Evolutionary conservation across 1,284 basidiomycete genomes (phyloP), one percentile per base, ranked within the genome.

Genomic region (Macrocystidia cucumis): DNA sequence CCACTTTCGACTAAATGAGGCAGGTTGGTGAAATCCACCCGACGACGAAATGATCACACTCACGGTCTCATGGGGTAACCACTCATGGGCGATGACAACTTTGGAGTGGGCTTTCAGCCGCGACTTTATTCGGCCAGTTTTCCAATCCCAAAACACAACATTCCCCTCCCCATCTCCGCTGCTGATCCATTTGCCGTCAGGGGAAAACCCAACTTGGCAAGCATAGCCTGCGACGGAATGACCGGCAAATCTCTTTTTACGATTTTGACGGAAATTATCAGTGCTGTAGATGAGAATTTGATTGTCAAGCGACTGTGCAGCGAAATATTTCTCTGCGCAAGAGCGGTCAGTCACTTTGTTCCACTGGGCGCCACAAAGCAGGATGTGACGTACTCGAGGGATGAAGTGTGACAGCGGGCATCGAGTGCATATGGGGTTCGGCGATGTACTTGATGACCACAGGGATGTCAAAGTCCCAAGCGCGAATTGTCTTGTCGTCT

Each of bases 391-490:
- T 58, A 95, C 91, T 87, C 40, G 79, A 91, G 7, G 96, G 96
- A 59, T 97, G 91, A 20, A 93, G 62, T 6, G 91, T 90, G 24
- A 98, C 93, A 11, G 95, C 88, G 8, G 96, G 96, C 93, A 99
- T 98, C 22, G 91, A 96, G 62, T 99, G 93, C 96, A 99, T 98
- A 55, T 91, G 84, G 6, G 96, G 96, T 59, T 99, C 96, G 20
- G 96, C 93, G 43, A 98, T 97, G 60, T 98, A 96, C 62, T 99
- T 98, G 74, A 98, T 98, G 40, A 97, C 92, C 17, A 98, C 93
- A 3, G 93, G 93, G 45, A 97, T 97, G 62, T 98, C 92, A 57
- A 86, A 95, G 58, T 95, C 91, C 96, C 96, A 99, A 12, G 91
- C 95, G 34, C 96, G 85, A 53, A 99, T 96, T 4, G 92, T 97